Percentiles rank a stretch among this genome's conserved stretches.
phyloP scores from a whole-genome alignment of 805 yeast species.

The Zygosaccharomyces lentus region DNA sequence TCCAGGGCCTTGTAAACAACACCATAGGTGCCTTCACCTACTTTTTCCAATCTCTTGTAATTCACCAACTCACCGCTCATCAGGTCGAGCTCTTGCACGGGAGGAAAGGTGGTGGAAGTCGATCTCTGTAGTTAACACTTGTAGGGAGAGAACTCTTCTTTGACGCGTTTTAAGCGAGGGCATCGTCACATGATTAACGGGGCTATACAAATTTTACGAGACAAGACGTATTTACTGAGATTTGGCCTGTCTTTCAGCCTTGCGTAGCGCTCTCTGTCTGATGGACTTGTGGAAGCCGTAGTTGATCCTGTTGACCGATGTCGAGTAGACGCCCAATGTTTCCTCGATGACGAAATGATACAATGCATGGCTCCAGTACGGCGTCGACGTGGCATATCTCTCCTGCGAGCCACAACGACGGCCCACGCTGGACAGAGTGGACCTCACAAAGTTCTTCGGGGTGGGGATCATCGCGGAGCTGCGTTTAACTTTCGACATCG shows the following conservation, averaged over 20 bases:
- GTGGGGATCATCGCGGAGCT: slow-evolving; percentile 72
- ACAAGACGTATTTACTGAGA: slow-evolving; percentile 16
- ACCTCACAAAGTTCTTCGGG: slow-evolving; percentile 73
- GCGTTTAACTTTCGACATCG: slow-evolving; percentile 90
- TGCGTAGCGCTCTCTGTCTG: slow-evolving; percentile 76
- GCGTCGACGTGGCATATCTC: slow-evolving; percentile 79
- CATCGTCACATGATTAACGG: not conserved
- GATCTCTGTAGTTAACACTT: not conserved
- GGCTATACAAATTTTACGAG: not conserved
- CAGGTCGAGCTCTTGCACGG: not conserved
- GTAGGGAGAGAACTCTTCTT: not conserved
- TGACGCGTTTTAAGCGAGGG: slow-evolving; percentile 6
- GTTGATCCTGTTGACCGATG: slow-evolving; percentile 64
- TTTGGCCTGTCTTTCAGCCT: slow-evolving; percentile 38
- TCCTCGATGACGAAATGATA: slow-evolving; percentile 79
- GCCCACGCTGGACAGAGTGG: slow-evolving; percentile 67
- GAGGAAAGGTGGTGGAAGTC: not conserved
- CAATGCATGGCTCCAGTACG: slow-evolving; percentile 90
- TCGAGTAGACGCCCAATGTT: slow-evolving; percentile 78
- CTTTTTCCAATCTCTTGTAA: slow-evolving; percentile 90
- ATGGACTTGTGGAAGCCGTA: slow-evolving; percentile 73
- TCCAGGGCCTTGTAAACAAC: slow-evolving; percentile 94
- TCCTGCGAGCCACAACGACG: slow-evolving; percentile 91
- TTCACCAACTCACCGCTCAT: slow-evolving; percentile 84
- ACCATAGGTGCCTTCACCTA: slow-evolving; percentile 97